A percentile compares a stretch with the other conserved stretches of the same genome.
These are phyloP conservation scores for Hymenoscyphus fructigenus DNA, from an alignment of 2,329 filamentous ascomycete species.

Conservation along the genomic window DNA sequence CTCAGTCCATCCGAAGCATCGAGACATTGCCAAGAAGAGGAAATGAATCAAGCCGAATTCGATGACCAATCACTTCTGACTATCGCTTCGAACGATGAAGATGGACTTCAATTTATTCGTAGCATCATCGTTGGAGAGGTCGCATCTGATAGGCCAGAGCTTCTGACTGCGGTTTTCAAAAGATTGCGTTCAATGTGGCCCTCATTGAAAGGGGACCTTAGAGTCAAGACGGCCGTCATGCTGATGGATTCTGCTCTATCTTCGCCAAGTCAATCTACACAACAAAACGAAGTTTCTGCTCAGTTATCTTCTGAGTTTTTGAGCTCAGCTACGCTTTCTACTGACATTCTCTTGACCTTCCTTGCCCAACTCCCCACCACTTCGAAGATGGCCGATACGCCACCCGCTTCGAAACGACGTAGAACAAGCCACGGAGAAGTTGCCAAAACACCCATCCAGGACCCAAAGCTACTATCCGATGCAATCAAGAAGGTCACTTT, in stretches of 20 bases:
- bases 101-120: conserved; percentile 55
- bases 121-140: conserved; percentile 47
- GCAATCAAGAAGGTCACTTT: conserved; percentile 78
- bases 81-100: conserved; percentile 55
- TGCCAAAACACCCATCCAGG: conserved; percentile 58
- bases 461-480: conserved; percentile 63
- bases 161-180: conserved; percentile 65
- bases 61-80: conserved; percentile 53
- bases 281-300: conserved; percentile 42
- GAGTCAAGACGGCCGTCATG: conserved; percentile 57
- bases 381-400: conserved; percentile 69
- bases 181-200: conserved; percentile 73
- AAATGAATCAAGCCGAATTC: conserved; percentile 46
- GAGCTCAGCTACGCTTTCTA: conserved; percentile 70
- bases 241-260: conserved; percentile 61
- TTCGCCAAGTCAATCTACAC: conserved; percentile 33
- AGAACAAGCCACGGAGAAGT: conserved; percentile 73
- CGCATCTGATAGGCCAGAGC: conserved; percentile 45
- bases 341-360: conserved; percentile 69
- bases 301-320: conserved; percentile 70
- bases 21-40: conserved; percentile 49
- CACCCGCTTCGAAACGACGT: conserved; percentile 74
- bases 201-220: conserved; percentile 63
- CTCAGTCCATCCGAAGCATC: conserved; percentile 52
- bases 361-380: conserved; percentile 72